These are phyloP conservation scores for Penicillium parvum DNA, from an alignment of 495 filamentous ascomycete species.

Conservation along the genomic window DNA sequence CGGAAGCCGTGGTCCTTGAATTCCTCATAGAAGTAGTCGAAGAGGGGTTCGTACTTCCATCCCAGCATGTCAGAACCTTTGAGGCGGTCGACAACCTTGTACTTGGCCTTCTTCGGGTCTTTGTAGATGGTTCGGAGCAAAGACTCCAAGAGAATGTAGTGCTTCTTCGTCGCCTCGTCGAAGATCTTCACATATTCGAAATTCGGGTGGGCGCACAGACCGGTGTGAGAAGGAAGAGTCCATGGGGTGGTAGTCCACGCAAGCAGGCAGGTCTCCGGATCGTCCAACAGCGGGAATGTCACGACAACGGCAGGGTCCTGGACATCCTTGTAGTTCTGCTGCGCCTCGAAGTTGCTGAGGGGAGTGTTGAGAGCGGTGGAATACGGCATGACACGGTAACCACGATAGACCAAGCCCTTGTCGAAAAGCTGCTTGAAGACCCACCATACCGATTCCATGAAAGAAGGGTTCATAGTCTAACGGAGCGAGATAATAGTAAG, in stretches of 20 bases:
- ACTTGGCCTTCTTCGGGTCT: constrained; percentile 96
- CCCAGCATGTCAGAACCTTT: constrained; percentile 86
- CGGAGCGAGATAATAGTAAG: not conserved
- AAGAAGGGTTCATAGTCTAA: constrained; percentile 86
- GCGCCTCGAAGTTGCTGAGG: constrained; percentile 88
- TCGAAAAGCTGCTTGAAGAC: constrained; percentile 64
- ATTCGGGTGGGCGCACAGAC: constrained; percentile 77
- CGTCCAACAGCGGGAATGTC: constrained; percentile 74
- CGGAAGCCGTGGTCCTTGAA: constrained; percentile 87
- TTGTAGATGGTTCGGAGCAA: constrained; percentile 87
- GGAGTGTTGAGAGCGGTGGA: constrained; percentile 88
- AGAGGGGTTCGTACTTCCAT: constrained; percentile 88
- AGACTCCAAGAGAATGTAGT: constrained; percentile 85
- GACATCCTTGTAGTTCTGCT: constrained; percentile 91
- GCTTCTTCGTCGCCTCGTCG: constrained; percentile 73
- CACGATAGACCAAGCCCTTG: constrained; percentile 83
- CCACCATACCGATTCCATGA: constrained; percentile 90
- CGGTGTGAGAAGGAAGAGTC: constrained; percentile 84
- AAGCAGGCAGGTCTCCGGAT: constrained; percentile 69
- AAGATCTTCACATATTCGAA: constrained; percentile 93
- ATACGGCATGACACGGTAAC: constrained; percentile 90
- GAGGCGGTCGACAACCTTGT: constrained; percentile 75
- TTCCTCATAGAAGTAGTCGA: constrained; percentile 89
- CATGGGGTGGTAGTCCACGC: constrained; percentile 97
- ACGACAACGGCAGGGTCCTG: constrained; percentile 92